Base-by-base conservation (phyloP, 140 eudicot genomes). In the Cichorium intybus region DNA sequence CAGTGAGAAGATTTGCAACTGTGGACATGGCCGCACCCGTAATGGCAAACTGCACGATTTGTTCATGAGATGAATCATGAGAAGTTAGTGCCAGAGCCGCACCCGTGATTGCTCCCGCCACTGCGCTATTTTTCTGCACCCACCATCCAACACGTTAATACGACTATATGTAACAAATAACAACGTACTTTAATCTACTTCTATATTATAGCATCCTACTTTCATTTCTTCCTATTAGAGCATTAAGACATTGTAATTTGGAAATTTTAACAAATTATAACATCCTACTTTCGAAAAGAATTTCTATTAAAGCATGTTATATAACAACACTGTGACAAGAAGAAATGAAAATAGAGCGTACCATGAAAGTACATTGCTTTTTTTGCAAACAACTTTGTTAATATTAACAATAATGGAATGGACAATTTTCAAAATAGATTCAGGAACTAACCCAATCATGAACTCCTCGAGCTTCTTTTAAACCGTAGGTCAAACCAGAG, bases 51-150 rank as follows among this genome's bases (percentile, higher is more conserved):
- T 66, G 79, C 73, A 66, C 73, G 15, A 74, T 34, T 35, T 74
- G 73, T 4, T 74, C 68, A 16, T 49, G 68, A 33, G 79, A 74
- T 16, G 73, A 48, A 65, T 57, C 21, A 18, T 48, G 56, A 0
- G 75, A 68, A 10, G 80, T 68, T 49, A 68, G 15, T 20, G 80
- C 80, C 70, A 75, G 24, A 20, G 70, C 45, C 16, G 75, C 80
- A 60, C 80, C 80, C 4, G 80, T 75, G 10, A 75, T 29, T 7
- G 80, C 75, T 51, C 80, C 80, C 22, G 80, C 80, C 69, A 67
- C 69, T 22, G 70, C 80, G 28, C 80, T 75, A 64, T 23, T 75
- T 28, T 45, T 67, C 75, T 66, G 75, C 69, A 63, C 15, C 34
- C 60, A 33, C 22, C 3, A 39, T 15, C 4, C 3, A 39, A 21